A percentile compares a stretch with the other conserved stretches of the same genome.
These are phyloP conservation scores for Castanea sativa DNA, from an alignment of 306 rosid species.

Conservation along the genomic window DNA sequence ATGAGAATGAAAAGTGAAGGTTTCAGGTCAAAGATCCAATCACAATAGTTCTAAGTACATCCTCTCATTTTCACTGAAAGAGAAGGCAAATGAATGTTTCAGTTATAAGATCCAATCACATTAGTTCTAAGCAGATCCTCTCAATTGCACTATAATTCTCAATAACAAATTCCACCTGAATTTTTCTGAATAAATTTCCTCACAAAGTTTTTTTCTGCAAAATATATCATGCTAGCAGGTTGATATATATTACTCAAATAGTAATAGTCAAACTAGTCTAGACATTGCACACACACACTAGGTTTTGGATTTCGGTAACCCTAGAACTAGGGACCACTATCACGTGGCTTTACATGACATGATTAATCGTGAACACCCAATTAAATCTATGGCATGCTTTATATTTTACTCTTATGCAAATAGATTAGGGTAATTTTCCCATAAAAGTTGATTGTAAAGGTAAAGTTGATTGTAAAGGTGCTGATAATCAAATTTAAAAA, in stretches of 20 bases:
- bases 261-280: slow-evolving; percentile 13
- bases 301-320: slow-evolving; percentile 59
- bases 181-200: not conserved
- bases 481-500: slow-evolving; percentile 21
- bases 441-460: slow-evolving; percentile 12
- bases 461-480: not conserved
- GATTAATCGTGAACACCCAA: slow-evolving; percentile 36
- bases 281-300: slow-evolving; percentile 25
- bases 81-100: not conserved
- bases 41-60: not conserved
- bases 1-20: not conserved
- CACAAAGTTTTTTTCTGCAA: not conserved
- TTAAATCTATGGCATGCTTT: slow-evolving; percentile 63
- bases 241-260: not conserved
- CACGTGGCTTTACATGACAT: not conserved
- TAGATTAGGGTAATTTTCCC: slow-evolving; percentile 27
- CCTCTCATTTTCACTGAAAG: not conserved
- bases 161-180: not conserved
- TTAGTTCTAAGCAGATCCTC: not conserved
- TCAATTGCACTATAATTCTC: not conserved
- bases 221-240: not conserved
- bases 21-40: not conserved
- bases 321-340: slow-evolving; percentile 64
- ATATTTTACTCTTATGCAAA: slow-evolving; percentile 31
- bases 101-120: too few species aligned